Evolutionary conservation across 768 basidiomycete species (phyloP).

Genomic region (Fistulinella prunicolor): DNA sequence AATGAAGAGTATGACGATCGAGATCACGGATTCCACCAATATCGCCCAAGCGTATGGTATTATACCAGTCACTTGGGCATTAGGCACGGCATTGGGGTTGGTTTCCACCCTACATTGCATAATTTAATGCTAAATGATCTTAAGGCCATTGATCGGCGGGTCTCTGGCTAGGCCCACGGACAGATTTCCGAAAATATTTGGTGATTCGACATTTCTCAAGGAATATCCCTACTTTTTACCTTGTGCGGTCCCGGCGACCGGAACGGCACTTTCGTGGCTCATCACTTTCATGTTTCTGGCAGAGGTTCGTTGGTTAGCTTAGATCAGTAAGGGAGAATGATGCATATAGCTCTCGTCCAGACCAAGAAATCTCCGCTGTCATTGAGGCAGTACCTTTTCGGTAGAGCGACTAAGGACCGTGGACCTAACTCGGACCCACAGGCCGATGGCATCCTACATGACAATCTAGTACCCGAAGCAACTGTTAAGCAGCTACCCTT

Average conservation of each 20-base stretch:
- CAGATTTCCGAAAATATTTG: background rate
- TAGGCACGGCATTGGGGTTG: background rate
- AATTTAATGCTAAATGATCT: background rate
- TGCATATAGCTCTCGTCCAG: background rate
- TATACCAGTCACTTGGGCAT: background rate
- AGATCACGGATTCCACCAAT: background rate
- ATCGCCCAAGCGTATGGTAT: background rate
- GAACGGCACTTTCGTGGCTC: background rate
- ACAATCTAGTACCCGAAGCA: background rate
- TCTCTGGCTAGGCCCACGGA: background rate
- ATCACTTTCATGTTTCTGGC: background rate
- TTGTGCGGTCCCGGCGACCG: background rate
- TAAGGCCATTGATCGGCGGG: background rate
- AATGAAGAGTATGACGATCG: background rate
- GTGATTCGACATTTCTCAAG: background rate
- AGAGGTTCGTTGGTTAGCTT: background rate
- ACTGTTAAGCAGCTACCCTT: background rate
- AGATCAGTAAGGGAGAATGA: background rate
- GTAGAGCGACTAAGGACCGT: background rate
- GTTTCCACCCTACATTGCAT: background rate
- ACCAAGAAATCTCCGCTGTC: background rate
- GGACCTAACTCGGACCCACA: background rate
- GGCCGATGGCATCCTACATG: background rate
- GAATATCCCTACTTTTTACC: background rate
- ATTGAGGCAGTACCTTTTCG: background rate